Conservation (phyloP, 208 protist species). For the Crithidia sp. region DNA sequence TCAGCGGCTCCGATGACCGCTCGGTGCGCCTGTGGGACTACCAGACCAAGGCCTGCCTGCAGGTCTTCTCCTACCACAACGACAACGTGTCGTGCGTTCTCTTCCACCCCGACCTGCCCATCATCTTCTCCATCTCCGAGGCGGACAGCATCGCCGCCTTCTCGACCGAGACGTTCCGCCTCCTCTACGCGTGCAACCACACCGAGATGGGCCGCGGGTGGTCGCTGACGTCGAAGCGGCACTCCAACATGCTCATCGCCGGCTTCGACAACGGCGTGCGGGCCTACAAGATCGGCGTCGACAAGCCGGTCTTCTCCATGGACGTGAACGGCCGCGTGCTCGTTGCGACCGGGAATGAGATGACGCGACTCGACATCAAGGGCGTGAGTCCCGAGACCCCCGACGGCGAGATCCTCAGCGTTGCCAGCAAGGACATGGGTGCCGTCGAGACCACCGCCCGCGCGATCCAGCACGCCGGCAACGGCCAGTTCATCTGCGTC, state of each 20-base stretch:
- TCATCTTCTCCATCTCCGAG: conserved; percentile 97
- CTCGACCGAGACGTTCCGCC: conserved; percentile 95
- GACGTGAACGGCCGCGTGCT: conserved; percentile 97
- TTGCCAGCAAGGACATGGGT: conserved; percentile 95
- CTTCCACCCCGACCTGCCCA: conserved; percentile 97
- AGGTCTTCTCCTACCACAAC: conserved; percentile 96
- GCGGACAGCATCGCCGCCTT: conserved; percentile 95
- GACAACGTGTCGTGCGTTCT: conserved; percentile 96
- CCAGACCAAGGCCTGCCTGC: conserved; percentile 96
- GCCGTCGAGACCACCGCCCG: conserved; percentile 94
- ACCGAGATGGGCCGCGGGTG: conserved; percentile 95
- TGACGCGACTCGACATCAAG: conserved; percentile 92
- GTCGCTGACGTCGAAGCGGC: conserved; percentile 83
- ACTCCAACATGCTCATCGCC: conserved; percentile 89
- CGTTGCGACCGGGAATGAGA: conserved; percentile 95
- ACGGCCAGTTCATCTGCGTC: conserved; percentile 95
- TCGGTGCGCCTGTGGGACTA: conserved; percentile 99
- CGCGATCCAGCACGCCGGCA: conserved; percentile 92
- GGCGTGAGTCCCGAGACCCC: conserved; percentile 46
- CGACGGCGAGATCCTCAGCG: conserved; percentile 75
- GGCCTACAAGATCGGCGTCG: conserved; percentile 93
- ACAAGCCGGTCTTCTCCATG: conserved; percentile 97
- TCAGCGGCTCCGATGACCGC: conserved; percentile 97
- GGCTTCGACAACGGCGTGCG: conserved; percentile 93
- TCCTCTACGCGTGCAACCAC: conserved; percentile 96